phyloP scores from a whole-genome alignment of 2,329 filamentous ascomycete genomes.

The Neurospora crassa region DNA sequence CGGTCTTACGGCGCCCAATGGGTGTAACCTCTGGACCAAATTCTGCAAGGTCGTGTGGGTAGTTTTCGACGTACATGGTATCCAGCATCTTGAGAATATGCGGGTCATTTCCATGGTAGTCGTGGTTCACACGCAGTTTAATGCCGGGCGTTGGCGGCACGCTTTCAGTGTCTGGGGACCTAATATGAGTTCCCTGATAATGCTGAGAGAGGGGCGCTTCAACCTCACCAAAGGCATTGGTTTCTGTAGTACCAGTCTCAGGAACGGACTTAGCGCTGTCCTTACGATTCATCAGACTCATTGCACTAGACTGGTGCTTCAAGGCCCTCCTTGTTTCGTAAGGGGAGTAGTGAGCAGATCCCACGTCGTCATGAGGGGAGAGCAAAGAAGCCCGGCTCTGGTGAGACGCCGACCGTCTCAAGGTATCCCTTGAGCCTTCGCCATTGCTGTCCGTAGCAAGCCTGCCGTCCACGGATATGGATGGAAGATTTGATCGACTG shows the following conservation, averaged over 20 bases:
- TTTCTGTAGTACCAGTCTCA: constrained; percentile 49
- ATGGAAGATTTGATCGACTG: constrained; percentile 20
- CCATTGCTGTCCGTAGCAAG: constrained; percentile 19
- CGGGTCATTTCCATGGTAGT: constrained; percentile 72
- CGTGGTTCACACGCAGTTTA: constrained; percentile 59
- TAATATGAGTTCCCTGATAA: constrained; percentile 16
- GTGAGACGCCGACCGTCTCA: constrained; percentile 25
- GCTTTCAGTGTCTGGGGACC: constrained; percentile 23
- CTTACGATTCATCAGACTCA: constrained; percentile 49
- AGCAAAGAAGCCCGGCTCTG: constrained; percentile 15
- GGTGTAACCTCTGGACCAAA: constrained; percentile 76
- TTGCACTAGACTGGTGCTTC: constrained; percentile 49
- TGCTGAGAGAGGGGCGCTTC: constrained; percentile 43
- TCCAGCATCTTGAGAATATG: constrained; percentile 65
- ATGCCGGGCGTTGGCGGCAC: constrained; percentile 26
- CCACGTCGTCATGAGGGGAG: constrained; percentile 18
- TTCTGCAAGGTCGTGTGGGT: constrained; percentile 53
- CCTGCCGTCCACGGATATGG: constrained; percentile 28
- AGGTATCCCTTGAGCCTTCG: constrained; percentile 28
- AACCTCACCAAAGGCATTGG: constrained; percentile 51
- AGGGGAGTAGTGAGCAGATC: constrained; percentile 29
- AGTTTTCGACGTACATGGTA: constrained; percentile 70
- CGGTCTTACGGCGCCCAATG: constrained; percentile 44
- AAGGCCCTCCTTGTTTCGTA: constrained; percentile 37
- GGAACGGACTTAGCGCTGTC: constrained; percentile 48